A percentile compares a stretch with the other conserved stretches of the same genome.
phyloP scores from a whole-genome alignment of 352 stramenopile species.

The Phytophthora hibernalis region DNA sequence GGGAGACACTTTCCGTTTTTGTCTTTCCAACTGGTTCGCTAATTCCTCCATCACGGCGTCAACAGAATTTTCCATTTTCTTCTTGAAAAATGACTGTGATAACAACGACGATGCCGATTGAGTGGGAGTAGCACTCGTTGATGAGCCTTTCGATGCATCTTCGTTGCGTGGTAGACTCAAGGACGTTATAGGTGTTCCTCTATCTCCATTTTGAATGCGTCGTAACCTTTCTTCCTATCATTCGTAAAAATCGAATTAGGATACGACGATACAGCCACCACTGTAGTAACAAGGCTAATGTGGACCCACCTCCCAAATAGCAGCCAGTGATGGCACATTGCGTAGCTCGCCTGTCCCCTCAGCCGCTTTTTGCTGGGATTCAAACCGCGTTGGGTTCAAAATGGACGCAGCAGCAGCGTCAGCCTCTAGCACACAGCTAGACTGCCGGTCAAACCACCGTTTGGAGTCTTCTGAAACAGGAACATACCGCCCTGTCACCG shows the following conservation, averaged over 20 bases:
- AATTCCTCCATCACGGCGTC: constrained; percentile 62
- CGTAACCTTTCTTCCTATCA: constrained; percentile 73
- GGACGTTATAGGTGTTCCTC: constrained; percentile 54
- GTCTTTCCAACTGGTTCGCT: constrained; percentile 26
- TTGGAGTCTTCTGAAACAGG: constrained; percentile 38
- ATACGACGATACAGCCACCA: background rate
- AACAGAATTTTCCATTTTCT: constrained; percentile 80
- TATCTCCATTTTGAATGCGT: constrained; percentile 58
- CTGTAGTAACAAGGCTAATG: background rate
- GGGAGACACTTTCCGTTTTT: constrained; percentile 8
- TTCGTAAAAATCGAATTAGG: constrained; percentile 11
- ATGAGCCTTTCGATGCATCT: constrained; percentile 12
- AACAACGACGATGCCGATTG: constrained; percentile 60
- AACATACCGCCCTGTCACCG: constrained; percentile 37
- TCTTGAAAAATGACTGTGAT: constrained; percentile 83
- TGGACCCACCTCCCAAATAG: constrained; percentile 76
- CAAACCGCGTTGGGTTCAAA: constrained; percentile 66
- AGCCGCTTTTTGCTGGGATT: constrained; percentile 50
- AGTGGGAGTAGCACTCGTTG: constrained; percentile 38
- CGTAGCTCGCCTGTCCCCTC: constrained; percentile 49
- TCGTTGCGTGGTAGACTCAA: constrained; percentile 61
- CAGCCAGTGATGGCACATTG: constrained; percentile 80
- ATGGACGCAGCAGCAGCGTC: constrained; percentile 77
- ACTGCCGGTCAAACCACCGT: constrained; percentile 76
- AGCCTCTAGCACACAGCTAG: constrained; percentile 71